A percentile compares a stretch with the other conserved stretches of the same genome.
phyloP scores from a whole-genome alignment of 2,329 filamentous ascomycete genomes.

The Fusarium equiseti region DNA sequence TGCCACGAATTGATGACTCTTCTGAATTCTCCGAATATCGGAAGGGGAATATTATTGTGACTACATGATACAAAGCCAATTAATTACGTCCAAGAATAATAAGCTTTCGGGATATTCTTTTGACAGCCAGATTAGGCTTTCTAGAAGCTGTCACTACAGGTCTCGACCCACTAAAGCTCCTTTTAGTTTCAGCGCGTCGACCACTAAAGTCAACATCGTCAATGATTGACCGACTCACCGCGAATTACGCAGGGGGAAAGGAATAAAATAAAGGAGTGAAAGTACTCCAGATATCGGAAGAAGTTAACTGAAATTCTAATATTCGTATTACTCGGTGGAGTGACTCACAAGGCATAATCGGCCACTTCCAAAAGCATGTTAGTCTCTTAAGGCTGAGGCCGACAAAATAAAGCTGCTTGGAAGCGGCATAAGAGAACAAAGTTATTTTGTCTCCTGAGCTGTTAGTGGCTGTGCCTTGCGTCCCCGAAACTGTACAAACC shows the following conservation, averaged over 20 bases:
- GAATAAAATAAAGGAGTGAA: too few relatives aligned
- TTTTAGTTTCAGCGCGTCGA: not conserved
- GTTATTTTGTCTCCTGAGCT: accelerated
- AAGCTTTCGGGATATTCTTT: not conserved
- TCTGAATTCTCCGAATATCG: not conserved
- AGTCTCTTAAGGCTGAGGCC: not conserved
- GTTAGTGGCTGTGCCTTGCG: not conserved
- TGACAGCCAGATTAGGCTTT: not conserved
- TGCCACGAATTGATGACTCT: not conserved
- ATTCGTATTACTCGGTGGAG: not conserved
- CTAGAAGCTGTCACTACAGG: not conserved
- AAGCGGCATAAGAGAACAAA: not conserved
- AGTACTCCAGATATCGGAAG: too few relatives aligned
- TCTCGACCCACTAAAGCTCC: not conserved
- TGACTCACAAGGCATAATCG: constrained; percentile 1
- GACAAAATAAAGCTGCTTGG: not conserved
- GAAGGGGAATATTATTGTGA: not conserved
- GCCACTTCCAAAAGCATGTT: not conserved
- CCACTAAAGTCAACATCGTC: not conserved
- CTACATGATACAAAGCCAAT: not conserved
- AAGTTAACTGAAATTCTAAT: not conserved
- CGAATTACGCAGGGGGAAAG: not conserved
- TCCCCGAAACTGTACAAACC: not conserved
- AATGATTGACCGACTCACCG: not conserved
- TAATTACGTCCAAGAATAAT: not conserved